phyloP scores from a whole-genome alignment of 1,139 yeast genomes.

The Yamadazyma diddensiae region DNA sequence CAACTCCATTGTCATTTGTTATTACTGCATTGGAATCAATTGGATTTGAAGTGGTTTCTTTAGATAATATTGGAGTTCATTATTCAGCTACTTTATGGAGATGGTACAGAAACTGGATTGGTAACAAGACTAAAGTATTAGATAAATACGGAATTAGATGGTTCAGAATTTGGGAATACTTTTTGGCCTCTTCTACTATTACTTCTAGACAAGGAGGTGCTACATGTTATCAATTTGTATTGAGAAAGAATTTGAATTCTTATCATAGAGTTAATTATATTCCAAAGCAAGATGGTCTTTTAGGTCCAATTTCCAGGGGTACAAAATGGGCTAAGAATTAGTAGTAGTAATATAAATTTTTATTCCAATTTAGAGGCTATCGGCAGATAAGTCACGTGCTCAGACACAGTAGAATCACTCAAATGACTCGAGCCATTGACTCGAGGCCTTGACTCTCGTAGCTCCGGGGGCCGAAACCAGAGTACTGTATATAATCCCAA shows the following conservation, averaged over 20 bases:
- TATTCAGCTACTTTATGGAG: slow-evolving; percentile 90
- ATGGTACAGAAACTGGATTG: slow-evolving; percentile 95
- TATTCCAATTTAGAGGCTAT: too few relatives aligned
- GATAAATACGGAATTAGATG: slow-evolving; percentile 85
- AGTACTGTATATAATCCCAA: too few relatives aligned
- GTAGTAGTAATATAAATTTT: not conserved
- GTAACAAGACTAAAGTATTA: slow-evolving; percentile 72
- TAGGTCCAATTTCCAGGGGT: slow-evolving; percentile 57
- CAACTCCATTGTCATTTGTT: slow-evolving; percentile 88
- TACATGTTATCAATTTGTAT: slow-evolving; percentile 84
- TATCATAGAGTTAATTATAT: slow-evolving; percentile 81
- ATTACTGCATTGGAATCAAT: slow-evolving; percentile 73
- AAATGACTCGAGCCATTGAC: too few relatives aligned
- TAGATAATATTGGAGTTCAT: slow-evolving; percentile 90
- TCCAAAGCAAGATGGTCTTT: slow-evolving; percentile 74
- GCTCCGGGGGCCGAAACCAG: too few relatives aligned
- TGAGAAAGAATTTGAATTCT: slow-evolving; percentile 85
- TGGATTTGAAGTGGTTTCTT: slow-evolving; percentile 81
- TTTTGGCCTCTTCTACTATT: slow-evolving; percentile 77
- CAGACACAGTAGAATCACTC: too few relatives aligned
- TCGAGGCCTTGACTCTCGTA: too few relatives aligned
- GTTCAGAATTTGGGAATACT: slow-evolving; percentile 94
- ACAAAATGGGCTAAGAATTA: slow-evolving; percentile 32
- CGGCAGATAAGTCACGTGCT: too few relatives aligned
- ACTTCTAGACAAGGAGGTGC: slow-evolving; percentile 94